A percentile compares a stretch with the other conserved stretches of the same genome.
Evolutionary conservation across 2,329 filamentous ascomycete species (phyloP).

Genomic region (Beauveria medogensis): DNA sequence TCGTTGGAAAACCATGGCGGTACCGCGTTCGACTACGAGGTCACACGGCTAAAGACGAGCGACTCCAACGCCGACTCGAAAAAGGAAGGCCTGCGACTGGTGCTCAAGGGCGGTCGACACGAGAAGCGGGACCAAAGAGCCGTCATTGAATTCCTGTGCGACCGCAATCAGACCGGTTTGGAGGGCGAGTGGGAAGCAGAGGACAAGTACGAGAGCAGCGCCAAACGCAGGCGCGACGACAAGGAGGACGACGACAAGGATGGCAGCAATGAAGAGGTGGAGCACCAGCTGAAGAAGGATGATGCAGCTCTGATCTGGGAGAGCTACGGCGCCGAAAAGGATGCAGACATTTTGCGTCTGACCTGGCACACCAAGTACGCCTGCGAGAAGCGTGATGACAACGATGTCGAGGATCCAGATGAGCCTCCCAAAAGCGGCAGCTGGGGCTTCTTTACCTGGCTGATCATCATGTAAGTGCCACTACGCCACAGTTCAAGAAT

Average conservation of each 20-base stretch:
- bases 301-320: conserved; percentile 65
- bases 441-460: conserved; percentile 98
- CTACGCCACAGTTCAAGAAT: too few species aligned
- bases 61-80: conserved; percentile 55
- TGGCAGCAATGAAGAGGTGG: conserved; percentile 32
- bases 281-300: conserved; percentile 46
- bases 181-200: conserved; percentile 58
- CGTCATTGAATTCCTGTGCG: conserved; percentile 79
- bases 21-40: conserved; percentile 53
- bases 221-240: conserved; percentile 22
- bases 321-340: conserved; percentile 56
- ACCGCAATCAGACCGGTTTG: conserved; percentile 60
- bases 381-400: conserved; percentile 52
- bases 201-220: conserved; percentile 42
- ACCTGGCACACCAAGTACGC: conserved; percentile 85
- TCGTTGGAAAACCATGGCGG: conserved; percentile 54
- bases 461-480: conserved; percentile 74
- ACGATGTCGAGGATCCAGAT: conserved; percentile 29
- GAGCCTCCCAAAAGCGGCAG: conserved; percentile 41
- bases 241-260: conserved; percentile 29
- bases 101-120: conserved; percentile 54
- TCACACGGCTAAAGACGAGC: conserved; percentile 57
- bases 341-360: conserved; percentile 58
- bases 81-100: conserved; percentile 64
- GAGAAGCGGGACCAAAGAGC: conserved; percentile 56